Evolutionary conservation across 352 stramenopile species (phyloP), one percentile per base, ranked within the genome.

Genomic region (Phytophthora sojae): DNA sequence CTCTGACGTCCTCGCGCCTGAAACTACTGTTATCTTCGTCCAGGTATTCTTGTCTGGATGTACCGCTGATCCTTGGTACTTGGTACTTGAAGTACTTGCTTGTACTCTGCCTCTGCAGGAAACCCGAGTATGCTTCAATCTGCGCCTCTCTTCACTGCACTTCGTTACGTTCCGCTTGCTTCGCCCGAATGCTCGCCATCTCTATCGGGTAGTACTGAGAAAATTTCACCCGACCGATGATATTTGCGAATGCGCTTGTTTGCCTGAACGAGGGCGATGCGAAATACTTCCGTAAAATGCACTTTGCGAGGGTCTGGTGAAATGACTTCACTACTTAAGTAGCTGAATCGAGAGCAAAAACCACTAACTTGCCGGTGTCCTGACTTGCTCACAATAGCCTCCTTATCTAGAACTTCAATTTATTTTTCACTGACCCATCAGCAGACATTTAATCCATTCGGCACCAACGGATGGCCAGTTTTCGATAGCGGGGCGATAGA

Each of bases 131-230:
- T 47, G 14, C 39, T 47, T 47, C 39, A 47, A n/a, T 15, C 39
- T 47, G 39, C 39, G 12, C 39, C 17, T 47, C 39, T 17, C 23
- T 56, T 56, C 50, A 30, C 50, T 56, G 23, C 50, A 56, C 21
- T 21, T 37, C 50, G 19, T 56, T 56, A 12, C 50, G 9, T 56
- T 19, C 50, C 23, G 8, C 12, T 56, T 56, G 50, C 25, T 56
- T 11, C 50, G 25, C 17, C 50, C 23, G 50, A 56, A 56, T 56
- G 39, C 50, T 56, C 23, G 23, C 23, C n/a, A 55, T n/a, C n/a
- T n/a, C n/a, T n/a, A n/a, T n/a, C n/a, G n/a, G n/a, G n/a, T n/a
- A n/a, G n/a, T n/a, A n/a, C n/a, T n/a, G n/a, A n/a, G n/a, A n/a
- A n/a, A n/a, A n/a, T n/a, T n/a, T n/a, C n/a, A n/a, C n/a, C n/a